phyloP scores from a whole-genome alignment of 2,329 filamentous ascomycete genomes.

The Gremmenia infestans region DNA sequence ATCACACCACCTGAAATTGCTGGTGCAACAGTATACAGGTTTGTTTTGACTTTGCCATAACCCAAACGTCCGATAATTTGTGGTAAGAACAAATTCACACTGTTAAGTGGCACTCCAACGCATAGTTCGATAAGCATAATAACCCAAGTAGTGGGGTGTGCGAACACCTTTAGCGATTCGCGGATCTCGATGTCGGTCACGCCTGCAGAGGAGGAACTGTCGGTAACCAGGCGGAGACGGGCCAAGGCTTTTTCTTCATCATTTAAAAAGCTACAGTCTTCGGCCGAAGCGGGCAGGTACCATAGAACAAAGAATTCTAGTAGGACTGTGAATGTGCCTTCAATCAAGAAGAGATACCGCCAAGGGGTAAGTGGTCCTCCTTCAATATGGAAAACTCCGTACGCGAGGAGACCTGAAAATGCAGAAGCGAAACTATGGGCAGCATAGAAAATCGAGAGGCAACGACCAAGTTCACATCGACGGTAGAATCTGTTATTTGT shows the following conservation, averaged over 20 bases:
- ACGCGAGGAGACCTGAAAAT: constrained; percentile 55
- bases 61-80: constrained; percentile 46
- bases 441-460: constrained; percentile 55
- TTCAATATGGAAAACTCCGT: constrained; percentile 41
- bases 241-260: constrained; percentile 63
- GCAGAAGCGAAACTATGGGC: constrained; percentile 53
- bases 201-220: constrained; percentile 31
- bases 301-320: constrained; percentile 47
- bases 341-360: constrained; percentile 62
- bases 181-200: constrained; percentile 43
- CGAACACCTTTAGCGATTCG: constrained; percentile 39
- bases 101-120: constrained; percentile 42
- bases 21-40: constrained; percentile 73
- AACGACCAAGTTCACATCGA: constrained; percentile 51
- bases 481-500: constrained; percentile 52
- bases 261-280: constrained; percentile 60
- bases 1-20: constrained; percentile 60
- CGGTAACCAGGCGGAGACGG: constrained; percentile 49
- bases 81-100: constrained; percentile 47
- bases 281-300: constrained; percentile 54
- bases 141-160: constrained; percentile 31
- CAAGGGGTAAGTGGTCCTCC: constrained; percentile 43
- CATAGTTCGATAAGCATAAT: constrained; percentile 48
- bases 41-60: constrained; percentile 51
- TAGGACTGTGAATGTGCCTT: constrained; percentile 20